Evolutionary conservation across 140 eudicot genomes (phyloP).

Genomic region (Senecio squalidus): DNA sequence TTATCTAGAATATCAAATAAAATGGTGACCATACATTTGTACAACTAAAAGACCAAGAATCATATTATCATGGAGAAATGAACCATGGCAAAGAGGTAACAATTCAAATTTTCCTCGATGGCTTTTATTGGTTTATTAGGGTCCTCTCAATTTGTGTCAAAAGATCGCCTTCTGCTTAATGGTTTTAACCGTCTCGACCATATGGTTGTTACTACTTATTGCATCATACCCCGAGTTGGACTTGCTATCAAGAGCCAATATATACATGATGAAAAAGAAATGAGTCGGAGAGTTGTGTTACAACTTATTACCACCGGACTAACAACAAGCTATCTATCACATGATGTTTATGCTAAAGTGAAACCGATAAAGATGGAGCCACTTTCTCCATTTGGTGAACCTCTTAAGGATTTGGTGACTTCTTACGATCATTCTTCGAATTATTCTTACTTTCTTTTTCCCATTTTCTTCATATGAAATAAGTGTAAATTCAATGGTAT

Average conservation of each 20-base stretch:
- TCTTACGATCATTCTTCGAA: not conserved
- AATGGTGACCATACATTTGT: constrained; percentile 18
- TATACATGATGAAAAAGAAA: not conserved
- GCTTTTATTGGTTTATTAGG: constrained; percentile 1
- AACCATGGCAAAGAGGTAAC: not conserved
- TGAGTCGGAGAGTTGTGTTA: constrained; percentile 29
- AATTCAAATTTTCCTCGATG: not conserved
- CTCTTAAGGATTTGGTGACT: constrained; percentile 13
- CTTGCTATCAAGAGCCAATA: constrained; percentile 22
- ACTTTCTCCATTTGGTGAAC: constrained; percentile 12
- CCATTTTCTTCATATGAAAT: constrained; percentile 13
- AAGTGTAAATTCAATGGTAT: not conserved
- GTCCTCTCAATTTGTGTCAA: constrained; percentile 5
- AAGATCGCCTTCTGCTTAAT: not conserved
- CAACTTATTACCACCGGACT: constrained; percentile 26
- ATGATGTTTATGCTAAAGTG: constrained; percentile 9
- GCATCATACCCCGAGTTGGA: not conserved
- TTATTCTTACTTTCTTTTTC: constrained; percentile 11
- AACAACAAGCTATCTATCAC: constrained; percentile 19
- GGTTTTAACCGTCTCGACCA: not conserved
- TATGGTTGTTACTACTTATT: not conserved
- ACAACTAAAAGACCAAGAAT: not conserved
- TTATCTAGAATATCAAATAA: constrained; percentile 12
- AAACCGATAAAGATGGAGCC: constrained; percentile 17
- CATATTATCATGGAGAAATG: not conserved